Evolutionary conservation across 192 early-diverging fungal species (phyloP).

Genomic region (Entomortierella parvispora): DNA sequence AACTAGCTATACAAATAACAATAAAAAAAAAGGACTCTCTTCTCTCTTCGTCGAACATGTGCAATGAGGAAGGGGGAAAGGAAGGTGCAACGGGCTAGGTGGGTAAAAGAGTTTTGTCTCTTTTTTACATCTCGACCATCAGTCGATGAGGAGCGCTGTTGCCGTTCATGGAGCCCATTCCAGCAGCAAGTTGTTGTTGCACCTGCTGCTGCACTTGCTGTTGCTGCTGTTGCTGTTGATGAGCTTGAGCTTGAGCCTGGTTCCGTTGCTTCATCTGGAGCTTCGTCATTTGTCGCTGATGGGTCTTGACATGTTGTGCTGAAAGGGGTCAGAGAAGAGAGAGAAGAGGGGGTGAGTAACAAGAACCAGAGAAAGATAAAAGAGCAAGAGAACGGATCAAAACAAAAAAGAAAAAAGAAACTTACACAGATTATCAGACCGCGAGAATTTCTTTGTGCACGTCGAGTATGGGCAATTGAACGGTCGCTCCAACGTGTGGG

Average conservation of each 20-base stretch:
- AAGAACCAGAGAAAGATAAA: neutral
- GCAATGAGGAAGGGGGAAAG: no score
- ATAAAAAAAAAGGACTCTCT: no score
- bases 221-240: constrained; percentile 14
- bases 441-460: constrained; percentile 66
- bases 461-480: constrained; percentile 57
- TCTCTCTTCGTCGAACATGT: no score
- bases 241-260: constrained; percentile 41
- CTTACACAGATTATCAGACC: constrained; percentile 64
- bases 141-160: no score
- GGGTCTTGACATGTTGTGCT: constrained; percentile 69
- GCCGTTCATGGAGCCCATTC: no score
- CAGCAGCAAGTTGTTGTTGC: neutral
- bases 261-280: constrained; percentile 35
- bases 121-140: no score
- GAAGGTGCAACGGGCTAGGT: no score
- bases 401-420: neutral
- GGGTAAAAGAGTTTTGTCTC: no score
- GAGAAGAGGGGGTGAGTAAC: neutral
- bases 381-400: neutral
- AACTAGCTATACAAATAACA: no score
- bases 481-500: constrained; percentile 67
- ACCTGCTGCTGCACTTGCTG: constrained; percentile 18
- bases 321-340: no score
- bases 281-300: constrained; percentile 48